Evolutionary conservation across 768 basidiomycete species (phyloP), one percentile per base, ranked within the genome.

Genomic region (Hemileccinum rubropunctum): DNA sequence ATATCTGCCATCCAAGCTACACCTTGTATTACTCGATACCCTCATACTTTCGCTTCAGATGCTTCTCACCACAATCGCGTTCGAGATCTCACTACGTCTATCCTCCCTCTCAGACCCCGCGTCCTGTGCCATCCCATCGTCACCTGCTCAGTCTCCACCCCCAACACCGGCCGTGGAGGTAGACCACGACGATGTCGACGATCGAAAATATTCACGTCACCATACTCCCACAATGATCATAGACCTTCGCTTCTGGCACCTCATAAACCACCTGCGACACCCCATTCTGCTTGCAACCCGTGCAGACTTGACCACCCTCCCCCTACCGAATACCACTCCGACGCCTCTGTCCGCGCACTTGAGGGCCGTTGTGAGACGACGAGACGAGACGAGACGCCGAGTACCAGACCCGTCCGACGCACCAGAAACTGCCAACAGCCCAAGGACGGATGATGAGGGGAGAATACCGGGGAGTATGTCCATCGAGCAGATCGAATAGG

Each of bases 11-110:
- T 83, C 86, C 35, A 85, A 74, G 65, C 51, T 77, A 17, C 83
- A 84, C 51, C 76, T 91, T 35, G 67, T 91, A 49, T 68, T 72
- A 27, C 77, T 91, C 51, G 89, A 91, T 72, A 50, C 82, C 59
- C 63, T 79, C 66, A 89, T 90, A 52, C 69, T 90, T 34, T 63
- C 74, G 52, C 73, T 89, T n/a, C 84, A 88, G 60, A 62, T 83
- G 51, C 57, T 87, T 47, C 81, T 86, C 68, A 76, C 79, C 7
- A 79, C 78, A 39, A 80, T 91, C 52, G 77, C 85, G 27, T 88
- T 84, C 67, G 88, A 89, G 62, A 64, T 73, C 65, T 81, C 63
- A 27, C 48, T 68, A 14, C 60, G 45, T 62, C 76, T 62, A 44
- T 76, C 58, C 62, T 73, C 59, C 54, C 73, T 38, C 69, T 72